Percentiles rank a stretch among this genome's conserved stretches.
phyloP scores from a whole-genome alignment of 129 eudicot genomes.

The Flaveria sonorensis region DNA sequence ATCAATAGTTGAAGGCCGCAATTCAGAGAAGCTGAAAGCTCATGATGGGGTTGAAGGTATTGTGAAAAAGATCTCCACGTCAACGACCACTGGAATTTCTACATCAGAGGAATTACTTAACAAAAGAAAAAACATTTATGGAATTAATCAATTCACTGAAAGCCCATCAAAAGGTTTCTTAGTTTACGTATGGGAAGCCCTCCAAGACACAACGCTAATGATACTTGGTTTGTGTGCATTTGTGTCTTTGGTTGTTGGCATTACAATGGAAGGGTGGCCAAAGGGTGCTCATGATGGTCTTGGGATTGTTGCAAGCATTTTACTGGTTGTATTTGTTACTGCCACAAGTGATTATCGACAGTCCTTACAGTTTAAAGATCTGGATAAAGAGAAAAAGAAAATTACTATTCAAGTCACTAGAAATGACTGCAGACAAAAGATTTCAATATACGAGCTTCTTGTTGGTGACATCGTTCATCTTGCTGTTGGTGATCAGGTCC shows the following conservation, averaged over 20 bases:
- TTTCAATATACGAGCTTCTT: conserved; percentile 79
- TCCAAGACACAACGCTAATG: conserved; percentile 91
- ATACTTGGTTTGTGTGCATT: conserved; percentile 82
- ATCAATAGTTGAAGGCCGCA: conserved; percentile 88
- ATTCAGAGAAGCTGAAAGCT: conserved; percentile 58
- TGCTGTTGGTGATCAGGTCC: conserved; percentile 90
- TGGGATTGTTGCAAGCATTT: conserved; percentile 90
- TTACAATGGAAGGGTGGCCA: conserved; percentile 88
- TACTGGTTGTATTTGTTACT: conserved; percentile 87
- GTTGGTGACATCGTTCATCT: conserved; percentile 94
- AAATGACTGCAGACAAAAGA: conserved; percentile 77
- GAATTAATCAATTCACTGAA: conserved; percentile 77
- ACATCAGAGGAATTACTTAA: conserved; percentile 56
- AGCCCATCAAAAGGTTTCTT: conserved; percentile 81
- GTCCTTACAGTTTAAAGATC: conserved; percentile 89
- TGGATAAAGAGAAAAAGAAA: conserved; percentile 91
- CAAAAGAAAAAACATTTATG: conserved; percentile 60
- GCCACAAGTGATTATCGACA: conserved; percentile 93
- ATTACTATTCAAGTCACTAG: conserved; percentile 85
- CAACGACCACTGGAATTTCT: conserved; percentile 54
- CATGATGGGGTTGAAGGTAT: conserved; percentile 90
- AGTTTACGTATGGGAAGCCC: conserved; percentile 93
- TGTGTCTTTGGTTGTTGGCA: conserved; percentile 82
- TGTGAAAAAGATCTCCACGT: conserved; percentile 64
- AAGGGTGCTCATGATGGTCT: conserved; percentile 98